phyloP scores from a whole-genome alignment of 805 yeast genomes.

The Cyberlindnera samutprakarnensis region DNA sequence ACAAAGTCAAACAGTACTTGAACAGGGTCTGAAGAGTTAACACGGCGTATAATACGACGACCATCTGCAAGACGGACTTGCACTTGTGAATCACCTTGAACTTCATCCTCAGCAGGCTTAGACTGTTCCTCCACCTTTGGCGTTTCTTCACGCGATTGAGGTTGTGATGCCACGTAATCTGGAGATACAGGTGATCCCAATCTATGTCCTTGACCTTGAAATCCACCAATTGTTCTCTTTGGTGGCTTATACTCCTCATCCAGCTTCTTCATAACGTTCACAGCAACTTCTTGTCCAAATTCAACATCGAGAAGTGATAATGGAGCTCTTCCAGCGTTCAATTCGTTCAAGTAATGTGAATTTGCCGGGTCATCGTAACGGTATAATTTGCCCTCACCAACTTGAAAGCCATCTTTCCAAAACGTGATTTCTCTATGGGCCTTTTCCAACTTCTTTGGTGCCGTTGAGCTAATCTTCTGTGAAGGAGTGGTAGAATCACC shows the following conservation, averaged over 20 bases:
- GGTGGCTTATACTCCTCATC: conserved; percentile 81
- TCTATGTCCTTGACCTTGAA: conserved; percentile 73
- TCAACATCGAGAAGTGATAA: conserved; percentile 72
- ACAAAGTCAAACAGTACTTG: conserved; percentile 64
- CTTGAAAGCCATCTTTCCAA: conserved; percentile 95
- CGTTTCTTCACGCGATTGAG: conserved; percentile 3
- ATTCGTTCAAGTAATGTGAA: conserved; percentile 64
- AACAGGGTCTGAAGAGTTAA: conserved; percentile 60
- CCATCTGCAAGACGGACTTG: conserved; percentile 87
- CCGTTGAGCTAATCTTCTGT: conserved; percentile 26
- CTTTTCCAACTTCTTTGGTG: conserved; percentile 30
- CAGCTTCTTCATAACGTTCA: conserved; percentile 68
- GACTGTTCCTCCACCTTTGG: conserved; percentile 8
- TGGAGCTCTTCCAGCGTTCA: conserved; percentile 90
- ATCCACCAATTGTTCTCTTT: conserved; percentile 54
- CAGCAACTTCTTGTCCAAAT: conserved; percentile 91
- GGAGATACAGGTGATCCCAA: conserved; percentile 88
- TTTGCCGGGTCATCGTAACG: conserved; percentile 93
- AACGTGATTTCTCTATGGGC: conserved; percentile 81
- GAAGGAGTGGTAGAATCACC: conserved; percentile 29
- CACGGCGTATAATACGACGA: conserved; percentile 53
- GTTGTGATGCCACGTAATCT: conserved; percentile 31
- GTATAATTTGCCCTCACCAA: conserved; percentile 82
- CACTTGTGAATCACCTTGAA: conserved; percentile 60
- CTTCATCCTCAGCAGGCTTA: conserved; percentile 18